These are phyloP conservation scores for Cercis canadensis DNA, from an alignment of 306 rosid species.

Conservation along the genomic window DNA sequence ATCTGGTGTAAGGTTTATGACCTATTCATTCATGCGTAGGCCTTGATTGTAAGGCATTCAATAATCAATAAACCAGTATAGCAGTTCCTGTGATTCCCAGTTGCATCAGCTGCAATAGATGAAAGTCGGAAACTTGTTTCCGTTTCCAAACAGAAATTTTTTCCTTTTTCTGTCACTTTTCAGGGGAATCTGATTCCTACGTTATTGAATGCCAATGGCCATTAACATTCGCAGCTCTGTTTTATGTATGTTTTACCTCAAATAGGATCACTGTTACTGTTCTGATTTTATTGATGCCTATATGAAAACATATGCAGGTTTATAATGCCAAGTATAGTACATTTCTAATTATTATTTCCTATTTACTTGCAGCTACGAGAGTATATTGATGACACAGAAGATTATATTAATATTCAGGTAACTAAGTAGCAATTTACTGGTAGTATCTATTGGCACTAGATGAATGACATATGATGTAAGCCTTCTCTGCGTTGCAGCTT, in stretches of 20 bases:
- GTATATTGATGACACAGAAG: conserved; percentile 87
- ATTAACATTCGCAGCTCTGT: too few relatives aligned
- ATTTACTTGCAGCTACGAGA: conserved; percentile 70
- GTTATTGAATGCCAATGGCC: too few relatives aligned
- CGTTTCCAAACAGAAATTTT: too few relatives aligned
- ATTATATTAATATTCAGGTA: conserved; percentile 89
- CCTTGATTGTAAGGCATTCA: too few relatives aligned
- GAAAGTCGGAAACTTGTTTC: too few relatives aligned
- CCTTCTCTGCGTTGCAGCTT: conserved; percentile 53
- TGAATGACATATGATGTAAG: conserved; percentile 24
- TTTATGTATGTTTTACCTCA: conserved; percentile 1
- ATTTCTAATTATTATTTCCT: conserved; percentile 21
- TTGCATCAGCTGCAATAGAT: too few relatives aligned
- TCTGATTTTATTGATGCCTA: not conserved
- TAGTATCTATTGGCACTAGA: not conserved
- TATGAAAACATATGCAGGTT: not conserved
- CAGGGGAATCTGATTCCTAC: too few relatives aligned
- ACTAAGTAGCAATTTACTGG: not conserved
- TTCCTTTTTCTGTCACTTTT: too few relatives aligned
- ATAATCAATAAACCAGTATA: too few relatives aligned
- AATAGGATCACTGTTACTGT: not conserved
- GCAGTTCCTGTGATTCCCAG: too few relatives aligned
- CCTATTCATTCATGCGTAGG: too few relatives aligned
- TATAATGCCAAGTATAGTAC: not conserved
- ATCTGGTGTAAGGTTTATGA: too few relatives aligned